Evolutionary conservation across 2,329 filamentous ascomycete genomes (phyloP), one percentile per base, ranked within the genome.

Genomic region (Diaporthe helianthi): DNA sequence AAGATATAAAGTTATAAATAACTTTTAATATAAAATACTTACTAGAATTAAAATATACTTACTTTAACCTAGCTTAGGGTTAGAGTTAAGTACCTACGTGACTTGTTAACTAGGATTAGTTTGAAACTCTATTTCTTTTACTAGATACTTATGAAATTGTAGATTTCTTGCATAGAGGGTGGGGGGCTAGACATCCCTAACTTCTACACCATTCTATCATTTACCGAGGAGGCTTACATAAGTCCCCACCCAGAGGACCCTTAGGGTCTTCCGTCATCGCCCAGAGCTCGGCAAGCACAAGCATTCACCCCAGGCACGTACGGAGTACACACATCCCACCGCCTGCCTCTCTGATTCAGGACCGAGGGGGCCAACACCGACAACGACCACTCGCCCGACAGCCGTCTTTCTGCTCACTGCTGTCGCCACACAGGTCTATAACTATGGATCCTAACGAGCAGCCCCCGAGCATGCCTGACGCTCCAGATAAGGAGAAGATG

Each of bases 401-500:
- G 5, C 41, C 52, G 19, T 13, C 36, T 49, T 49, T 29, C 38
- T 55, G 19, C 31, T 66, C 29, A 19, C 31, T 26, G 29, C 13
- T 55, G 26, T 41, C 24, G 29, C 38, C 41, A 38, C 15, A 29
- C 31, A 38, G 58, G 52, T 51, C 5, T 46, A n/a, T 69, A 81
- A 63, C 46, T n/a, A 82, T 86, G 85, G 84, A 86, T 73, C 80
- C 83, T 17, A 81, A 81, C 77, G 80, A 83, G 69, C 80, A 81
- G 73, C 79, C 74, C 26, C 73, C 76, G 24, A 77, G 44, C 29
- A 79, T 79, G 73, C 80, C 80, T 60, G 86, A 88, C 74, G 86
- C 84, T 70, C 86, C 86, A 26, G 85, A 88, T 74, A 83, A 84
- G 75, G 85, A 87, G 76, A 87, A 85, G 76, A 88, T 88, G 85